Evolutionary conservation across 768 basidiomycete species (phyloP), one percentile per base, ranked within the genome.

Genomic region (Mrakia blollopis): DNA sequence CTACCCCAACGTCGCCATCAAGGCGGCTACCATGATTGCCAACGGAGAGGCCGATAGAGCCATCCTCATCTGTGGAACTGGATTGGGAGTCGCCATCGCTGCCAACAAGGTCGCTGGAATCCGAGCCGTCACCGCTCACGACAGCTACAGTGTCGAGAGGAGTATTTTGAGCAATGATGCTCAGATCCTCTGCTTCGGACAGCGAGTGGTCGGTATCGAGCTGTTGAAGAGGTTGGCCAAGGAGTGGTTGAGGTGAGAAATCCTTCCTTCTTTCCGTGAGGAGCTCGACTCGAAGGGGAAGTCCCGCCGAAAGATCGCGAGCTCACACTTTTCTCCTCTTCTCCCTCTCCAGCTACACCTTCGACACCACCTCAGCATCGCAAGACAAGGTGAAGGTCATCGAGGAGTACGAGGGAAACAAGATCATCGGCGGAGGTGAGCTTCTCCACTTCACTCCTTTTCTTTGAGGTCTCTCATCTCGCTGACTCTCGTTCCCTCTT

Each of bases 121-220:
- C 73, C 54, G 82, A 54, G 82, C 82, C 7, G 81, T 78, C 3
- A 80, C 81, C 50, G 81, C 82, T 5, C 83, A 83, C 78, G 83
- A 83, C 61, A 80, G 80, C 0, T 83, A 82, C 80, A 82, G 81
- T 2, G 83, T 83, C 75, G 83, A 83, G 76, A 77, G 83, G n/a
- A 79, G 82, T 39, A 79, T 83, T 69, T 81, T 82, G 54, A 81
- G 80, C 35, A 83, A 83, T 69, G 80, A 83, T 75, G 81, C 81
- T 47, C 83, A 83, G 73, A 80, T 83, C 65, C 79, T 83, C 0
- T 81, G 80, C 76, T 75, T 83, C 10, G 83, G 83, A 32, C 83
- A 83, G 71, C 63, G 83, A 16, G 83, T 83, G 18, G 82, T 83
- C 41, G 83, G 83, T 3, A 77, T 81, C 11, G 81, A 83, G 68